Evolutionary conservation across 352 stramenopile genomes (phyloP).

Genomic region (Pelagophyceae sp.): DNA sequence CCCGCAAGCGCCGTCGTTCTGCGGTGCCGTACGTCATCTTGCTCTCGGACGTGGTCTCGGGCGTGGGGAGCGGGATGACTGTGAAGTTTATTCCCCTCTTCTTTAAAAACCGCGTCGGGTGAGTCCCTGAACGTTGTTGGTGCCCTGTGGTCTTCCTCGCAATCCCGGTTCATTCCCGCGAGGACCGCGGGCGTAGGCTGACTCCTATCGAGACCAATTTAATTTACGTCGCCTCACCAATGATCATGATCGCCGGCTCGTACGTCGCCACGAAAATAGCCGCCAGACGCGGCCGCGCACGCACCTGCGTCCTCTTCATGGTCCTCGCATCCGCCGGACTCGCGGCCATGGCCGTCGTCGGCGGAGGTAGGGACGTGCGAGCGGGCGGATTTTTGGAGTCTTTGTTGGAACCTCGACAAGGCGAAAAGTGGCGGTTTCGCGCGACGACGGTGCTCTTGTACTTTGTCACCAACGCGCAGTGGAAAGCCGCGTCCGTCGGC

Average conservation of each 20-base stretch:
- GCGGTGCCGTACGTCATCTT: slow-evolving; percentile 30
- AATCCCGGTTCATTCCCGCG: no score
- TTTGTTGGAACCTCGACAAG: no score
- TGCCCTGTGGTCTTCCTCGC: no score
- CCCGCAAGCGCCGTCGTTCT: no score
- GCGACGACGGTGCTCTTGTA: slow-evolving; percentile 28
- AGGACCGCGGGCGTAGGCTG: no score
- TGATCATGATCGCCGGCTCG: slow-evolving; percentile 28
- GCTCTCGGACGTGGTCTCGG: slow-evolving; percentile 27
- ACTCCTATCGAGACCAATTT: slow-evolving; percentile 25
- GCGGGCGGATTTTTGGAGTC: no score
- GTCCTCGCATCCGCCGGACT: slow-evolving; percentile 13
- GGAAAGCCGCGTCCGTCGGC: no score
- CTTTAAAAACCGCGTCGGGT: slow-evolving; percentile 27
- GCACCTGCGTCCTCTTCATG: slow-evolving; percentile 19
- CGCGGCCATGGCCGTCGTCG: slow-evolving; percentile 11
- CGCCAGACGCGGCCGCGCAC: slow-evolving; percentile 16
- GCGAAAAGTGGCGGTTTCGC: no score
- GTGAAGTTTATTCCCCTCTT: slow-evolving; percentile 37
- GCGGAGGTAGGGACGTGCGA: no score
- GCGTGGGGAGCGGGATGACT: slow-evolving; percentile 32
- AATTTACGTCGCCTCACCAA: slow-evolving; percentile 26
- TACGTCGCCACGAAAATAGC: slow-evolving; percentile 37
- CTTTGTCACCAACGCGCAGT: slow-evolving; percentile 25
- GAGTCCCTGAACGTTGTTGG: no score